Percentiles rank a stretch among this genome's conserved stretches.
Conservation (phyloP, 306 rosid genomes). For the Purshia tridentata region DNA sequence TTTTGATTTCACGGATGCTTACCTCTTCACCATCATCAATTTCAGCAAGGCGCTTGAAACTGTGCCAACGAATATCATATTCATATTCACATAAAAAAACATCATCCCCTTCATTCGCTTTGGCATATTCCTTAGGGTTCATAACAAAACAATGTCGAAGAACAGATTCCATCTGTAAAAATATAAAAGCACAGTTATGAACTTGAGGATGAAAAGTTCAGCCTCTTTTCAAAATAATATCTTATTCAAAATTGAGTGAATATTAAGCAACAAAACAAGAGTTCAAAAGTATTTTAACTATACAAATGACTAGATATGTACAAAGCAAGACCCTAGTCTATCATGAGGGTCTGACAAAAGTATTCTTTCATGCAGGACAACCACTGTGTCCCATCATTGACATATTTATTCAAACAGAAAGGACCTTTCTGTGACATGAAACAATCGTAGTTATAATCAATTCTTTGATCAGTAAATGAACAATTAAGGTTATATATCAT, state of each 20-base stretch:
- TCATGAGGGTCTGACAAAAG: neutral
- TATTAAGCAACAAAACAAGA: neutral
- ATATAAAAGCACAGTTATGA: slow-evolving; percentile 21
- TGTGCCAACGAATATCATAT: slow-evolving; percentile 85
- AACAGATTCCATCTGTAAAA: slow-evolving; percentile 75
- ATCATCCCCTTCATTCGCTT: slow-evolving; percentile 85
- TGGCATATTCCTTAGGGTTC: slow-evolving; percentile 75
- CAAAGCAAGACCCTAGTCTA: neutral
- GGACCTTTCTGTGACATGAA: neutral
- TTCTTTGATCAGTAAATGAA: slow-evolving; percentile 4
- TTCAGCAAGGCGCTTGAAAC: slow-evolving; percentile 82
- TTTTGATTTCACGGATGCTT: slow-evolving; percentile 21
- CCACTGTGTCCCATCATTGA: neutral
- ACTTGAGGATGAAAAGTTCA: slow-evolving; percentile 16
- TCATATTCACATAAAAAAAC: slow-evolving; percentile 85
- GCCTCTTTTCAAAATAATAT: slow-evolving; percentile 13
- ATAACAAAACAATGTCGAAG: slow-evolving; percentile 71
- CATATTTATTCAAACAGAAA: neutral
- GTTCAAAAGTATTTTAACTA: neutral
- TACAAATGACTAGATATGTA: neutral
- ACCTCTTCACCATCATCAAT: slow-evolving; percentile 64
- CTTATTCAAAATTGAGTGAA: neutral
- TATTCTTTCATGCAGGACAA: neutral
- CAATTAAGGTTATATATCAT: slow-evolving; percentile 23
- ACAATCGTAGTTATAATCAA: slow-evolving; percentile 10